A percentile compares a stretch with the other conserved stretches of the same genome.
Evolutionary conservation across 2,329 filamentous ascomycete species (phyloP).

Genomic region (Knoxdaviesia proteae): DNA sequence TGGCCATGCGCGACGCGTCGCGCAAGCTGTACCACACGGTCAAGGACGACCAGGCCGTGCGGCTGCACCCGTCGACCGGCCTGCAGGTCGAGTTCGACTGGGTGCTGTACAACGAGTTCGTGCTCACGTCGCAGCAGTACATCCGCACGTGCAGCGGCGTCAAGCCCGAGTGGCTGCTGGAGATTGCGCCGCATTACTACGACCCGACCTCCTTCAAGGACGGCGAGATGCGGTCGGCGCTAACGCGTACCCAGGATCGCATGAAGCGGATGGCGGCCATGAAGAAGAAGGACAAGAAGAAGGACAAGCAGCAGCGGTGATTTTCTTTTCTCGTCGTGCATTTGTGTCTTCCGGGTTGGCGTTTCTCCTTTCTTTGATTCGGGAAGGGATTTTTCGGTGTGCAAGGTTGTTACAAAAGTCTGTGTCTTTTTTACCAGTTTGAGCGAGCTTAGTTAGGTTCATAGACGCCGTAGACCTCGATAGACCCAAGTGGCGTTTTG

Average conservation of each 20-base stretch:
- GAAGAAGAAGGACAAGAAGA: constrained; percentile 14
- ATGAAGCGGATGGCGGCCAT: constrained; percentile 37
- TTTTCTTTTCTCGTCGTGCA: no score
- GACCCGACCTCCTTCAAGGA: constrained; percentile 66
- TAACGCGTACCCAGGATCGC: constrained; percentile 36
- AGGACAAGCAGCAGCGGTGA: background rate
- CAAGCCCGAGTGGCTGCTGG: constrained; percentile 84
- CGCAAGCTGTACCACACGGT: constrained; percentile 88
- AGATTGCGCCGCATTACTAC: constrained; percentile 87
- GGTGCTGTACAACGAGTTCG: constrained; percentile 97
- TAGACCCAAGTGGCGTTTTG: no score
- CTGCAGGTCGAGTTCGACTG: constrained; percentile 78
- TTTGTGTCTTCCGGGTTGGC: no score
- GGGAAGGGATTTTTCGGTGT: no score
- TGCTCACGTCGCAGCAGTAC: constrained; percentile 95
- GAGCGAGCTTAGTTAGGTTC: no score
- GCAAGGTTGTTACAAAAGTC: no score
- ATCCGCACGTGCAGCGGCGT: constrained; percentile 85
- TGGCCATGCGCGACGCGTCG: constrained; percentile 75
- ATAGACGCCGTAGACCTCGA: no score
- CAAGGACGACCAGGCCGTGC: constrained; percentile 86
- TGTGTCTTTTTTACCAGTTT: no score
- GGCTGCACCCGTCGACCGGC: constrained; percentile 85
- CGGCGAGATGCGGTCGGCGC: constrained; percentile 60
- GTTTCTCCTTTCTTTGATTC: no score